These are phyloP conservation scores for Cyberlindnera euphorbiiphila DNA, from an alignment of 805 yeast genomes.

Conservation along the genomic window DNA sequence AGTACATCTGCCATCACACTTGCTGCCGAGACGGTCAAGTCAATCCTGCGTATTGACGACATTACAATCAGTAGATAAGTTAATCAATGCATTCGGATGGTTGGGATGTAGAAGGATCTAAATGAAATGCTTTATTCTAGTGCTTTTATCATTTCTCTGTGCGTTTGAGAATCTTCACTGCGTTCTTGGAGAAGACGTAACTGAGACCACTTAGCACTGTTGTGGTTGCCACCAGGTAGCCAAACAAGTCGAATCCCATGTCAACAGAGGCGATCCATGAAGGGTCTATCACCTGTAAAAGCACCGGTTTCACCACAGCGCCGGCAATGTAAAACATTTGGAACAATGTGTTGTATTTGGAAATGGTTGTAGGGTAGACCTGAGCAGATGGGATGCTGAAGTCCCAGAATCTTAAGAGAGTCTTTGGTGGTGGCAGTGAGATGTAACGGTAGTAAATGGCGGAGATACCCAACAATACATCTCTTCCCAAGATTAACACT, in stretches of 20 bases:
- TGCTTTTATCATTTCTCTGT: background rate
- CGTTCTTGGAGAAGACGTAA: constrained; percentile 65
- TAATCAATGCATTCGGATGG: background rate
- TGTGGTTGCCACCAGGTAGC: constrained; percentile 60
- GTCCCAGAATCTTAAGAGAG: constrained; percentile 71
- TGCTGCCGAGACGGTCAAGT: constrained; percentile 95
- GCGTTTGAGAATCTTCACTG: constrained; percentile 50
- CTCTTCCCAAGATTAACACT: constrained; percentile 76
- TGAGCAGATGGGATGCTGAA: constrained; percentile 77
- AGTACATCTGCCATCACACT: constrained; percentile 90
- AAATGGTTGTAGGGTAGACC: constrained; percentile 81
- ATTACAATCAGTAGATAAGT: constrained; percentile 81
- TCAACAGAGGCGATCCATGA: constrained; percentile 25
- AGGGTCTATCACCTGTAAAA: constrained; percentile 34
- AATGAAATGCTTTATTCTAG: background rate
- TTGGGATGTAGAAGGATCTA: background rate
- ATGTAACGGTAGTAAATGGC: constrained; percentile 70
- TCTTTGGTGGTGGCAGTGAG: constrained; percentile 73
- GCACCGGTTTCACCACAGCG: constrained; percentile 53
- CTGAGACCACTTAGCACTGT: constrained; percentile 77
- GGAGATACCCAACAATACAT: constrained; percentile 63
- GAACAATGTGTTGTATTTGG: constrained; percentile 84
- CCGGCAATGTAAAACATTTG: constrained; percentile 87
- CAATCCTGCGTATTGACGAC: constrained; percentile 94
- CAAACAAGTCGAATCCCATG: constrained; percentile 34